A percentile compares a stretch with the other conserved stretches of the same genome.
phyloP scores from a whole-genome alignment of 2,329 filamentous ascomycete species.

The Penicillium sp. region DNA sequence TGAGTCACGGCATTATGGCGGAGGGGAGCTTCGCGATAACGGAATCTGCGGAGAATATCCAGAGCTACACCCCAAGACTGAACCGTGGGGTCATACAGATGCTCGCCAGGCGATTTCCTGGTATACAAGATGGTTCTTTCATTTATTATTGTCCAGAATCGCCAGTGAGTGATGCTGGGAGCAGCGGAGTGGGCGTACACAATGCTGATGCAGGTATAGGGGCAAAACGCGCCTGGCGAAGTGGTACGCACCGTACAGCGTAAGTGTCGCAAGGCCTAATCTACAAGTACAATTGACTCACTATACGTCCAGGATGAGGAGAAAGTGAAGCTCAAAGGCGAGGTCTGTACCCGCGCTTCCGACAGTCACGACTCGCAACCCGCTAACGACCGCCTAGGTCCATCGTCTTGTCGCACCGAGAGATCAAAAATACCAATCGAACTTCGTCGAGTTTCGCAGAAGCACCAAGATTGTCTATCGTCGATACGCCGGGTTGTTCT shows the following conservation, averaged over 20 bases:
- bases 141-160: conserved; percentile 86
- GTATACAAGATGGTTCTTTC: conserved; percentile 62
- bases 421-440: conserved; percentile 99
- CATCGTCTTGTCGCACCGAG: conserved; percentile 96
- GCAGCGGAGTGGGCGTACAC: not conserved
- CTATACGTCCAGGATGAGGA: conserved; percentile 71
- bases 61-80: conserved; percentile 9
- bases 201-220: conserved; percentile 51
- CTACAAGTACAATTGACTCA: conserved; percentile 14
- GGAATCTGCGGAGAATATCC: conserved; percentile 26
- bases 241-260: conserved; percentile 96
- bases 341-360: conserved; percentile 55
- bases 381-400: conserved; percentile 55
- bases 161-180: conserved; percentile 59
- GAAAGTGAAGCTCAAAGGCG: conserved; percentile 98
- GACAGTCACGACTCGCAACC: not conserved
- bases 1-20: conserved; percentile 28
- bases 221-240: conserved; percentile 98
- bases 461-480: conserved; percentile 93
- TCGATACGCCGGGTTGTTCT: conserved; percentile 95
- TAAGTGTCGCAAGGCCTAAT: conserved; percentile 36
- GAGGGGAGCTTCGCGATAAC: conserved; percentile 25
- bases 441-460: conserved; percentile 81
- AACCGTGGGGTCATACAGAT: conserved; percentile 18
- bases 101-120: conserved; percentile 17